Evolutionary conservation across 1,284 basidiomycete species (phyloP), one percentile per base, ranked within the genome.

Genomic region (Ceratobasidium sp.): DNA sequence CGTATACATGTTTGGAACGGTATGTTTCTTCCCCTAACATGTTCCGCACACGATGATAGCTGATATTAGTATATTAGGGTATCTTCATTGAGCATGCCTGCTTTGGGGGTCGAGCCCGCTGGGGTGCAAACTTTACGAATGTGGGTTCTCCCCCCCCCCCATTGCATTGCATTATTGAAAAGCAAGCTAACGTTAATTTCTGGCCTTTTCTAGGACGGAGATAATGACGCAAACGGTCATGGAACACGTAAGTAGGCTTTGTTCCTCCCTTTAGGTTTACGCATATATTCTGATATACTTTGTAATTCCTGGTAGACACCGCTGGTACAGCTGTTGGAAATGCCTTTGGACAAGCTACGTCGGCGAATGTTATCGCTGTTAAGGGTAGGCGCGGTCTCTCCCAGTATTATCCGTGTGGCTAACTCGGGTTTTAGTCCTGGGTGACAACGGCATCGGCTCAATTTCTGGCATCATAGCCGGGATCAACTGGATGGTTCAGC

Each of bases 341-440:
- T 86, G 91, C 87, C 81, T 97, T 94, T 80, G 98, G 98, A 85
- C 96, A 99, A 57, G 97, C 97, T 74, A 99, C 99, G 90, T 89
- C 89, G 79, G 97, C 96, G 60, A 89, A 93, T 76, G 88, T 99
- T 77, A 90, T 96, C 78, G 98, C 98, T 65, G 97, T 99, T 85
- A 99, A 99, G 89, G 27, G 41, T 45, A 11, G 2, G 36, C n/a
- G n/a, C n/a, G n/a, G n/a, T n/a, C n/a, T n/a, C n/a, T n/a, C 9
- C 45, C n/a, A 48, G n/a, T n/a, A n/a, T n/a, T n/a, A n/a, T n/a
- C n/a, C n/a, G n/a, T n/a, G n/a, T n/a, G n/a, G n/a, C n/a, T n/a
- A n/a, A n/a, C n/a, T n/a, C n/a, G n/a, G 9, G n/a, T 9, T n/a
- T 11, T 22, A 59, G 56, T 59, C 7, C 89, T 99, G 66, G 95